These are phyloP conservation scores for Diaporthe sp. DNA, from an alignment of 2,329 filamentous ascomycete genomes.

Conservation along the genomic window DNA sequence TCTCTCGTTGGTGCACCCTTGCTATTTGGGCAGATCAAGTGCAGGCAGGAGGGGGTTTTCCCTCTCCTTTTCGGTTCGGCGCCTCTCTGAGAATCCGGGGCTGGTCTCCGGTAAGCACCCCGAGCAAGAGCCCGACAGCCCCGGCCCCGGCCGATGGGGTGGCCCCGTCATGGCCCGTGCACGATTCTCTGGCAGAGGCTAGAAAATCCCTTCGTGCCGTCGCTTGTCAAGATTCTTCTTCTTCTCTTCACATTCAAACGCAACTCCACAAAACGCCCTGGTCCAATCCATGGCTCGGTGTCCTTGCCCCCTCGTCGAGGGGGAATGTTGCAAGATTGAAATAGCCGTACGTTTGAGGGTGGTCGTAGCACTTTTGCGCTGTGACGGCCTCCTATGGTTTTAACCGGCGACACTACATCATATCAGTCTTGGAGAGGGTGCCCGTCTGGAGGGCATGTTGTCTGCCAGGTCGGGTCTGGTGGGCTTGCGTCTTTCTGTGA, in stretches of 20 bases:
- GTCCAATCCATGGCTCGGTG: slow-evolving; percentile 35
- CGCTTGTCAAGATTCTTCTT: neutral
- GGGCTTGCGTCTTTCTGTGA: neutral
- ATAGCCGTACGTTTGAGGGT: slow-evolving; percentile 45
- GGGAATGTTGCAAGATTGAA: slow-evolving; percentile 43
- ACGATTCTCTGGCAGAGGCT: neutral
- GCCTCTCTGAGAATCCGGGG: neutral
- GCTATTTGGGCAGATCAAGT: neutral
- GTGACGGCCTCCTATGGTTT: slow-evolving; percentile 50
- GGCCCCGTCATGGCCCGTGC: slow-evolving; percentile 30
- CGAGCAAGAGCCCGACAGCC: neutral
- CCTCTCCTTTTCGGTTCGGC: neutral
- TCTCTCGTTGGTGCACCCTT: neutral
- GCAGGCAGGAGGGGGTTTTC: neutral
- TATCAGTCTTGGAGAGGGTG: neutral
- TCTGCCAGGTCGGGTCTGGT: neutral
- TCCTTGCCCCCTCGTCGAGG: slow-evolving; percentile 35
- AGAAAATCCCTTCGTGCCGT: neutral
- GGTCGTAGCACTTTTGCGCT: slow-evolving; percentile 42
- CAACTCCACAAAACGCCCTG: slow-evolving; percentile 41
- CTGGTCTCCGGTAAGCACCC: neutral
- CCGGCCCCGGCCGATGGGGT: neutral
- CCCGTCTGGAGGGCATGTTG: neutral
- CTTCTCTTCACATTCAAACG: slow-evolving; percentile 41
- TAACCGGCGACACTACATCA: slow-evolving; percentile 45